phyloP scores from a whole-genome alignment of 371 early-diverging fungal species.

The Mucor ambiguus region DNA sequence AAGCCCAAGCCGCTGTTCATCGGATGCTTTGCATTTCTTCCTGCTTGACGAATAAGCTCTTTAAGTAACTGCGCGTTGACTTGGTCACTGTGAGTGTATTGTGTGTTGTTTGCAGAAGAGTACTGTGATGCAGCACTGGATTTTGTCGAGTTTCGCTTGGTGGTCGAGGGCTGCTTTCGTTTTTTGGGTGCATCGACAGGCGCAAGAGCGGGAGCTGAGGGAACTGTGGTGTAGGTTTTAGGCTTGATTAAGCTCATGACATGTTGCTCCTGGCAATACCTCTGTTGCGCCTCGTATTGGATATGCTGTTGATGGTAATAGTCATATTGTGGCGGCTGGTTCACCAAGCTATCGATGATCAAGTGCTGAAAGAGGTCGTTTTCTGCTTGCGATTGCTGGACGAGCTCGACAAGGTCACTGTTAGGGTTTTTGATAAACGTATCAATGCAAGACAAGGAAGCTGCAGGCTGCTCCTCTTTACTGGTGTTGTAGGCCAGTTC shows the following conservation, averaged over 20 bases:
- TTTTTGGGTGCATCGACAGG: not conserved
- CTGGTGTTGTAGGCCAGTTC: not conserved
- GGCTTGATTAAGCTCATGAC: not conserved
- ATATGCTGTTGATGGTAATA: not conserved
- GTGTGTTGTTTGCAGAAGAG: not conserved
- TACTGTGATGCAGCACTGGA: not conserved
- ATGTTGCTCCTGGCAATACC: not conserved
- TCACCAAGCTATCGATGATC: slow-evolving; percentile 6
- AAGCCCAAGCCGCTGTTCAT: not conserved
- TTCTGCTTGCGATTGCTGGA: slow-evolving; percentile 10
- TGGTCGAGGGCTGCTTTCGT: not conserved
- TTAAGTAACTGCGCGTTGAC: slow-evolving; percentile 20
- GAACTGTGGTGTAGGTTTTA: not conserved
- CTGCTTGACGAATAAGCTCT: slow-evolving; percentile 19
- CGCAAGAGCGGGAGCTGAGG: no score
- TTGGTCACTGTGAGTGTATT: slow-evolving; percentile 12
- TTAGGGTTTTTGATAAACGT: slow-evolving; percentile 17
- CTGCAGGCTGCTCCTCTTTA: not conserved
- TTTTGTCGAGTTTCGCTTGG: not conserved
- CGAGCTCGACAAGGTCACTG: slow-evolving; percentile 20
- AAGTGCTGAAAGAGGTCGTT: slow-evolving; percentile 8
- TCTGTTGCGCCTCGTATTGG: not conserved
- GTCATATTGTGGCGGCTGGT: not conserved
- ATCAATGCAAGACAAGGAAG: slow-evolving; percentile 18
- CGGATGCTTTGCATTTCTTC: not conserved